Evolutionary conservation across 208 protist species (phyloP).

Genomic region (Leishmania braziliensis): DNA sequence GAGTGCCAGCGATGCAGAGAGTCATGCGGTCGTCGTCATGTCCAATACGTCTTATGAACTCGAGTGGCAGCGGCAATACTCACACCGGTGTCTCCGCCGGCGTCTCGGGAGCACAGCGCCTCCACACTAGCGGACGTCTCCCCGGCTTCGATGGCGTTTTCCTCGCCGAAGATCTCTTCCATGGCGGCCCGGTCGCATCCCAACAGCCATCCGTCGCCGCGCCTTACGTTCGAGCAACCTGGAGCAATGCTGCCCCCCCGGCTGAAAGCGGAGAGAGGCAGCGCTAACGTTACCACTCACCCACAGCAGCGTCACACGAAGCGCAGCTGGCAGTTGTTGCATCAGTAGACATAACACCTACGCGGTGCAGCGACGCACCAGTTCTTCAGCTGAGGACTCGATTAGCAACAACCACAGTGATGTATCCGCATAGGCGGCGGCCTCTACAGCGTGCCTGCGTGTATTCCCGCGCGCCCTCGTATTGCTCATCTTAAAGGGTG

Average conservation of each 20-base stretch:
- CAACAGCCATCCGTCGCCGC: background rate
- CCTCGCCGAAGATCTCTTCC: too few species aligned
- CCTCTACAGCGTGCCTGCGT: background rate
- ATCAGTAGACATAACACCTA: background rate
- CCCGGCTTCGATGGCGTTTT: too few species aligned
- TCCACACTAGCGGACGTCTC: background rate
- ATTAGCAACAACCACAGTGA: constrained; percentile 24
- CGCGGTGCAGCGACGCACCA: background rate
- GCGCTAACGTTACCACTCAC: too few species aligned
- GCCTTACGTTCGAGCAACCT: background rate
- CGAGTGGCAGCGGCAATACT: too few species aligned
- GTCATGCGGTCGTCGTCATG: too few species aligned
- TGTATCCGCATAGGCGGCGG: constrained; percentile 4
- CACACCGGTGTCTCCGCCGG: too few species aligned
- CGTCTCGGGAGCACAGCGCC: too few species aligned
- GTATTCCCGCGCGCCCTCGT: background rate
- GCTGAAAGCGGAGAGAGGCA: background rate
- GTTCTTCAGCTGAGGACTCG: background rate
- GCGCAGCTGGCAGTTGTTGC: too few species aligned
- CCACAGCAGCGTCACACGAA: background rate
- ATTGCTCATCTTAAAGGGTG: background rate
- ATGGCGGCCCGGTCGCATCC: background rate
- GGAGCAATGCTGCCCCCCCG: constrained; percentile 7
- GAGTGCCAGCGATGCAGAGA: too few species aligned
- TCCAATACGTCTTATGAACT: too few species aligned